Evolutionary conservation across 208 protist genomes (phyloP), one percentile per base, ranked within the genome.

Genomic region (Naegleria fowleri): DNA sequence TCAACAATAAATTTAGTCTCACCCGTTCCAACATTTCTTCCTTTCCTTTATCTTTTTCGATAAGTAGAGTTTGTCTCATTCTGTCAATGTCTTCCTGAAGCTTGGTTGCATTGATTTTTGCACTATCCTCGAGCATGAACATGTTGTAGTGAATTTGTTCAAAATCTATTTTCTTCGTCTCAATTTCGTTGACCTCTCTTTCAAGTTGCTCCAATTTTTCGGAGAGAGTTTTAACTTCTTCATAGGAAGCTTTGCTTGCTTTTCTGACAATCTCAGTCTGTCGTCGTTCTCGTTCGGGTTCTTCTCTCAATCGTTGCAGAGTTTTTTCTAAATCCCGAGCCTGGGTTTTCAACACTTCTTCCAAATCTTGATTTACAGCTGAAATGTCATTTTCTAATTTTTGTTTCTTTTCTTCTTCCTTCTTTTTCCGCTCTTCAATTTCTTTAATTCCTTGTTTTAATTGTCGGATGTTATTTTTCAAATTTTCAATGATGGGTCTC

Each of bases 61-160:
- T 94, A 92, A 96, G 95, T 15, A 97, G 91, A 15, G 95, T 96
- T 38, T 94, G 94, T 91, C 95, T 97, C 83, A 97, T 93, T 11
- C 95, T 97, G 76, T 95, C 95, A n/a, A 98, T 93, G 9, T 96
- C 95, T 91, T 96, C 96, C 52, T 95, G 95, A 92, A 96, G 96
- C 41, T 95, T 93, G 7, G 96, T 95, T 29, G 97, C 94, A 76
- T 96, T 95, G 5, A 91, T 90, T 36, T 93, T 92, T 5, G 96
- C 91, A 43, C 94, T 95, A 92, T 97, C 95, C 19, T 96, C 92
- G 5, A 91, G 95, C 51, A 93, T 94, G 86, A 92, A 92, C 36
- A 95, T 95, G 48, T 96, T 93, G 36, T 94, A 94, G 58, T 94
- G 93, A 88, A 97, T 94, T 48, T 93, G 91, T 22, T 92, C 93